These are phyloP conservation scores for Cyberlindnera saturnus DNA, from an alignment of 805 yeast genomes.

Conservation along the genomic window DNA sequence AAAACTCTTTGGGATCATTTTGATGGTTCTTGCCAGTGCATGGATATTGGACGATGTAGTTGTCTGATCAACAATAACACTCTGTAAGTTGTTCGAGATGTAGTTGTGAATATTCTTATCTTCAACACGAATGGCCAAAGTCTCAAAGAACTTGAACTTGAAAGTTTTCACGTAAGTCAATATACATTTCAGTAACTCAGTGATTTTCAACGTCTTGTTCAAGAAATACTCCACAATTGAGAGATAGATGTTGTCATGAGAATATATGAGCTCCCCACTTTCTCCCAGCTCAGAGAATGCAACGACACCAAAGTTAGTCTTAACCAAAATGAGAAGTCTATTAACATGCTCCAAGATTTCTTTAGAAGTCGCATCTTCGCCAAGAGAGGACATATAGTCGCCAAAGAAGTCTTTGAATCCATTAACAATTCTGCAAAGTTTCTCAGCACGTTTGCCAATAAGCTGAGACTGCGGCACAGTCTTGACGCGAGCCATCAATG, in stretches of 20 bases:
- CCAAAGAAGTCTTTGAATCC: slow-evolving; percentile 4
- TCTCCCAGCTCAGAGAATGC: slow-evolving; percentile 2
- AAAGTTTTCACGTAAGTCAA: slow-evolving; percentile 10
- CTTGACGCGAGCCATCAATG: slow-evolving; percentile 6
- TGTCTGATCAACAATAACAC: slow-evolving; percentile 13
- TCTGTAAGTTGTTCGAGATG: slow-evolving; percentile 20
- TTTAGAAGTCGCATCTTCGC: not conserved
- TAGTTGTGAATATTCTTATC: slow-evolving; percentile 5
- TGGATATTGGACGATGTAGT: slow-evolving; percentile 2
- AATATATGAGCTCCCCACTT: slow-evolving; percentile 1
- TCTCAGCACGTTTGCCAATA: slow-evolving; percentile 1
- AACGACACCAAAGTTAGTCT: slow-evolving; percentile 13
- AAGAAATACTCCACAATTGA: slow-evolving; percentile 4
- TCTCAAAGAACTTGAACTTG: slow-evolving; percentile 14
- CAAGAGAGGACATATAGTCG: slow-evolving; percentile 1
- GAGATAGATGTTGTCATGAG: slow-evolving; percentile 10
- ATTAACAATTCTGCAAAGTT: not conserved
- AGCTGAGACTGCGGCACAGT: not conserved
- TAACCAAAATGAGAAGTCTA: slow-evolving; percentile 10
- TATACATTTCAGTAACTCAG: slow-evolving; percentile 15
- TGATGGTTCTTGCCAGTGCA: slow-evolving; percentile 9
- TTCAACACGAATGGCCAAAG: slow-evolving; percentile 2
- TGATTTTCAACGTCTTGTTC: slow-evolving; percentile 5
- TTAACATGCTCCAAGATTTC: slow-evolving; percentile 11
- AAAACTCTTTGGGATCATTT: slow-evolving; percentile 5